Conservation (phyloP, 192 early-diverging fungal species). For the Podila epicladia region DNA sequence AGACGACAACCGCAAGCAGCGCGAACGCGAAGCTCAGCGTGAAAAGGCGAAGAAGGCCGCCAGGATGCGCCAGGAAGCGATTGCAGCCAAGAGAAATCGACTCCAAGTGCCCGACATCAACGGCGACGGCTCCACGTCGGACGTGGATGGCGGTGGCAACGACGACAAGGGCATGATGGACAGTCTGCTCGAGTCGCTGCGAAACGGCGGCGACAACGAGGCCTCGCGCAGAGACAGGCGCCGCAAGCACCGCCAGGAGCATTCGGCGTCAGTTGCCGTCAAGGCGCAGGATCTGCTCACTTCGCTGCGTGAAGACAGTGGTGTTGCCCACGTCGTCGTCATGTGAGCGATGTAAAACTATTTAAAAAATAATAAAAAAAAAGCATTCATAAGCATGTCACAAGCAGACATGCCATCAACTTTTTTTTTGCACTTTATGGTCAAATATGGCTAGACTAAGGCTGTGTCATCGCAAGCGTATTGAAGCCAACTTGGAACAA, state of each 20-base stretch:
- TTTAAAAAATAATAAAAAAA: not conserved
- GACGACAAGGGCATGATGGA: slow-evolving; percentile 84
- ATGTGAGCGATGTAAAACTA: not conserved
- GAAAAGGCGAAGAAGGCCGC: slow-evolving; percentile 41
- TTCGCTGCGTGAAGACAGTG: slow-evolving; percentile 28
- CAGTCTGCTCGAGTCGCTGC: slow-evolving; percentile 76
- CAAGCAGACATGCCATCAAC: not conserved
- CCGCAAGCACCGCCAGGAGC: slow-evolving; percentile 30
- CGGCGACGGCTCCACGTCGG: slow-evolving; percentile 24
- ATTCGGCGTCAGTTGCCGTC: slow-evolving; percentile 30
- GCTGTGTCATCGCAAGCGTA: slow-evolving; percentile 6
- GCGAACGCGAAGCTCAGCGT: slow-evolving; percentile 54
- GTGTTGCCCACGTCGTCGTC: slow-evolving; percentile 3
- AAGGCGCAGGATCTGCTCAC: slow-evolving; percentile 49
- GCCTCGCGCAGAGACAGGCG: slow-evolving; percentile 44
- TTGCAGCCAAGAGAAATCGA: slow-evolving; percentile 44
- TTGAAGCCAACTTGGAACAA: slow-evolving; percentile 35
- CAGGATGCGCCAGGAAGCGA: slow-evolving; percentile 48
- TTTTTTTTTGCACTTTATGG: not conserved
- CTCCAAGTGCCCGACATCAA: slow-evolving; percentile 47
- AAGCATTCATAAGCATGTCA: not conserved
- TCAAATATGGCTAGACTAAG: not conserved
- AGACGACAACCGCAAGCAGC: slow-evolving; percentile 61
- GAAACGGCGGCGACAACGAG: slow-evolving; percentile 69
- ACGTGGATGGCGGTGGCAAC: slow-evolving; percentile 49